These are phyloP conservation scores for Tylopilus sp. DNA, from an alignment of 1,284 basidiomycete species.

Conservation along the genomic window DNA sequence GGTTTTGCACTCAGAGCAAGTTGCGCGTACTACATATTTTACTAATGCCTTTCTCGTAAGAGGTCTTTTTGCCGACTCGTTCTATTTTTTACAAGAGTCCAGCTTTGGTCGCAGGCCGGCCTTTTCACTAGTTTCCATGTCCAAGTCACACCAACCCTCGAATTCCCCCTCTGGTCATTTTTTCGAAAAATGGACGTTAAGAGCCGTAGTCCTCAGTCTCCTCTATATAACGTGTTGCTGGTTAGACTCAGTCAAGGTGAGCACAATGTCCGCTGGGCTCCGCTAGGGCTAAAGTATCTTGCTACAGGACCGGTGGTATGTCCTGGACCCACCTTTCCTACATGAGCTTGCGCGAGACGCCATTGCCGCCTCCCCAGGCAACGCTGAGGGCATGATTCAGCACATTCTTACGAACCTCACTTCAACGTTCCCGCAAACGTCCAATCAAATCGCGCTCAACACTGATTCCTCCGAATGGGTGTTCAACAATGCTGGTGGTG, in stretches of 20 bases:
- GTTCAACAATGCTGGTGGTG: conserved; percentile 97
- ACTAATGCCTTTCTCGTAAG: no score
- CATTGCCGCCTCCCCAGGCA: conserved; percentile 56
- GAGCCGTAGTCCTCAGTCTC: conserved; percentile 39
- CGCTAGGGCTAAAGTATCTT: not conserved
- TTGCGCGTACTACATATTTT: no score
- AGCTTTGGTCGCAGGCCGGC: not conserved
- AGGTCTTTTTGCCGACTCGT: not conserved
- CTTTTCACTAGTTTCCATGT: conserved; percentile 15
- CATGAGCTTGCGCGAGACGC: conserved; percentile 71
- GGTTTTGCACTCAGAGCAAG: no score
- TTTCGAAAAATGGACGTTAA: conserved; percentile 45
- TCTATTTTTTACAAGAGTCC: not conserved
- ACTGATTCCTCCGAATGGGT: conserved; percentile 81
- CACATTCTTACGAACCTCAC: conserved; percentile 78
- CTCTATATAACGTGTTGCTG: conserved; percentile 44
- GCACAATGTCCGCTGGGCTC: conserved; percentile 2
- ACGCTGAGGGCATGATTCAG: conserved; percentile 67
- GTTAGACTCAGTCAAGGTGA: conserved; percentile 59
- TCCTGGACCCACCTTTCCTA: conserved; percentile 63
- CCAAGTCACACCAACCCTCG: conserved; percentile 7
- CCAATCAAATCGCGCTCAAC: conserved; percentile 53
- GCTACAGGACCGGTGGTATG: conserved; percentile 57
- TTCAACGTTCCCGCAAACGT: conserved; percentile 51
- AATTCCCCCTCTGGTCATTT: not conserved